Conservation (phyloP, 805 yeast species). For the Scheffersomyces stipitis region DNA sequence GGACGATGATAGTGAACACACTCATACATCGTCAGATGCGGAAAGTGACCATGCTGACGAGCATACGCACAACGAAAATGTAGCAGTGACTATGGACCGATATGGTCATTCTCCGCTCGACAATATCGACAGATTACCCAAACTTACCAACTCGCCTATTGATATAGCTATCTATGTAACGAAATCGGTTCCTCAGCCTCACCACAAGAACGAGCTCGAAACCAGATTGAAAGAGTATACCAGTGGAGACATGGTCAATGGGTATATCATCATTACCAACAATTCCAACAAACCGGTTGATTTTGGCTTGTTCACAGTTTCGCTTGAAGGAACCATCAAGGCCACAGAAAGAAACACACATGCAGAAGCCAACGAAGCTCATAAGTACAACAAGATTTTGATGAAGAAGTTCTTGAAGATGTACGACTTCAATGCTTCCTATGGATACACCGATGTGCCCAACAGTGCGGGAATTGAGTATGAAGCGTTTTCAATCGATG, state of each 20-base stretch:
- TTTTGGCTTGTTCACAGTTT: slow-evolving; percentile 41
- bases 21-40: too few relatives aligned
- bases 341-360: slow-evolving; percentile 22
- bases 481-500: slow-evolving; percentile 43
- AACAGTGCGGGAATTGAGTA: slow-evolving; percentile 51
- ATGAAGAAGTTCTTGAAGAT: slow-evolving; percentile 55
- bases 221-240: slow-evolving; percentile 46
- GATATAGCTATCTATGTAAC: slow-evolving; percentile 52
- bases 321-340: slow-evolving; percentile 35
- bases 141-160: slow-evolving; percentile 40
- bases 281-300: slow-evolving; percentile 43
- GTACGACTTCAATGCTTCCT: slow-evolving; percentile 62
- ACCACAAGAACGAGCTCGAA: slow-evolving; percentile 38
- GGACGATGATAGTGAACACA: slow-evolving; percentile 2
- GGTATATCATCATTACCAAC: slow-evolving; percentile 49
- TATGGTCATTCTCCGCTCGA: slow-evolving; percentile 51
- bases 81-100: slow-evolving; percentile 10
- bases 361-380: slow-evolving; percentile 9
- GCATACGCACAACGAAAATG: slow-evolving; percentile 11
- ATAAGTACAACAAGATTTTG: slow-evolving; percentile 28
- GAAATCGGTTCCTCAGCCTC: slow-evolving; percentile 50
- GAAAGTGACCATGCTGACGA: too few relatives aligned
- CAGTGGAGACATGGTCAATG: slow-evolving; percentile 42
- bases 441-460: slow-evolving; percentile 48
- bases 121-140: slow-evolving; percentile 50